Percentiles rank a stretch among this genome's conserved stretches.
These are phyloP conservation scores for Scytalidium sp. DNA, from an alignment of 2,329 filamentous ascomycete species.

Conservation along the genomic window DNA sequence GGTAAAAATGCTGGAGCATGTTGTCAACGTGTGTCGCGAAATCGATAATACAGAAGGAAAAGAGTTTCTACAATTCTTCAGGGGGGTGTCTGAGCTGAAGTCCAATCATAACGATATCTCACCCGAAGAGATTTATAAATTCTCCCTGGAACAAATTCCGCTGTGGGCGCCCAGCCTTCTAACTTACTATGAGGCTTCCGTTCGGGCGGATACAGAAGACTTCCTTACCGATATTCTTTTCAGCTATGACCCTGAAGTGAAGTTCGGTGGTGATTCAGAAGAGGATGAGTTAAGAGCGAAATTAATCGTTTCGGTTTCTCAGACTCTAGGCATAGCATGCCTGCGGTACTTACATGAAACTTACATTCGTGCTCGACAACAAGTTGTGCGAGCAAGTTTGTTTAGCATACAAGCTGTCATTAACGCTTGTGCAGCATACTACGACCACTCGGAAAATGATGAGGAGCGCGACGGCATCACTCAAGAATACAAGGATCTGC, in stretches of 20 bases:
- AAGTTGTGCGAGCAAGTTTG: slow-evolving; percentile 23
- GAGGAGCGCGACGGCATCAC: slow-evolving; percentile 5
- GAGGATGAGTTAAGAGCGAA: slow-evolving; percentile 10
- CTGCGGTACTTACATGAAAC: slow-evolving; percentile 25
- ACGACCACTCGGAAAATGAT: slow-evolving; percentile 16
- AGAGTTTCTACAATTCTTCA: slow-evolving; percentile 29
- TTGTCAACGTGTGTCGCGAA: slow-evolving; percentile 18
- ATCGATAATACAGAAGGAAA: slow-evolving; percentile 26
- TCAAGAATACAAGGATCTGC: background rate
- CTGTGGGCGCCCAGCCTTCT: slow-evolving; percentile 51
- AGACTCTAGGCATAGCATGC: slow-evolving; percentile 22
- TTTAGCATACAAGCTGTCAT: slow-evolving; percentile 22
- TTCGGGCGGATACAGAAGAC: slow-evolving; percentile 38
- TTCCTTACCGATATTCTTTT: slow-evolving; percentile 21
- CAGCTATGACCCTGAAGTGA: slow-evolving; percentile 9
- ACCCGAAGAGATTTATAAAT: slow-evolving; percentile 29
- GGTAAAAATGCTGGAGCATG: slow-evolving; percentile 14
- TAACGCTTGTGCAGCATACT: slow-evolving; percentile 19
- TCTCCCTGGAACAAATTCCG: slow-evolving; percentile 36
- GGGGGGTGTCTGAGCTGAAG: slow-evolving; percentile 15
- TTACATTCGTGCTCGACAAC: slow-evolving; percentile 21
- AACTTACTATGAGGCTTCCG: slow-evolving; percentile 42
- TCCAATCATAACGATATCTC: slow-evolving; percentile 29
- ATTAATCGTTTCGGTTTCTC: slow-evolving; percentile 11
- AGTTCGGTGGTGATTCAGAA: slow-evolving; percentile 9